Base-by-base conservation (phyloP, 805 yeast genomes). In the Kuraishia floccosa region DNA sequence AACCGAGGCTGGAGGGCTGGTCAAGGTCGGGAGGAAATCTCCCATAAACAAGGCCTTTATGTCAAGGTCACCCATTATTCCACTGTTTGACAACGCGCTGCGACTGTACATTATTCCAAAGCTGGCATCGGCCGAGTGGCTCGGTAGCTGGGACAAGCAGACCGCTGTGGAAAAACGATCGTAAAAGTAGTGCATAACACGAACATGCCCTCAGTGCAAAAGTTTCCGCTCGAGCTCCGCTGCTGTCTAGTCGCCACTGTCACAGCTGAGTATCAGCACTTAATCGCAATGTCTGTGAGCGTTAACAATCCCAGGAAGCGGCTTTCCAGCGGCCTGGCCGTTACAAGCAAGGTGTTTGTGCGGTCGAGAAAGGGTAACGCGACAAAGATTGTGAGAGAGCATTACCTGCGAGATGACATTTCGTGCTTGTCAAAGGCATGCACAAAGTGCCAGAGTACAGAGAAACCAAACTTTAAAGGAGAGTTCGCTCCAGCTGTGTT, bases 351-450 rank as follows among this genome's bases (percentile, higher is more conserved):
- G 53, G 95, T 91, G 11, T 89, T 82, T 58, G 94, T 91, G 34
- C 63, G 96, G 44, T 83, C 96, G 2, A 68, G 91, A 44, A 75
- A 80, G 39, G 97, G 97, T 7, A 77, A 78, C 27, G 96, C 96
- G 4, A 68, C 86, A 22, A 89, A 91, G 51, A 70, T 91, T 17
- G 94, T 89, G 7, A 68, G 96, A 41, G 99, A 91, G 50, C 98
- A 89, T 54, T 91, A 91, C 49, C 60, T 91, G 35, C 69, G 98
- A 52, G 73, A 72, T 32, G 99, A 91, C 54, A 85, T 91, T 30
- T 94, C 96, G 13, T 91, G 98, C 54, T 74, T 78, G 32, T 83
- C 95, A 2, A 63, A 59, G 39, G 59, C 70, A 1, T 91, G 98
- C 54, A 46, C 56, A 7, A 49, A 46, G 22, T 91, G 99, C 53